Percentiles rank a stretch among this genome's conserved stretches.
phyloP scores from a whole-genome alignment of 805 yeast species.

The Lipomyces lipofer region DNA sequence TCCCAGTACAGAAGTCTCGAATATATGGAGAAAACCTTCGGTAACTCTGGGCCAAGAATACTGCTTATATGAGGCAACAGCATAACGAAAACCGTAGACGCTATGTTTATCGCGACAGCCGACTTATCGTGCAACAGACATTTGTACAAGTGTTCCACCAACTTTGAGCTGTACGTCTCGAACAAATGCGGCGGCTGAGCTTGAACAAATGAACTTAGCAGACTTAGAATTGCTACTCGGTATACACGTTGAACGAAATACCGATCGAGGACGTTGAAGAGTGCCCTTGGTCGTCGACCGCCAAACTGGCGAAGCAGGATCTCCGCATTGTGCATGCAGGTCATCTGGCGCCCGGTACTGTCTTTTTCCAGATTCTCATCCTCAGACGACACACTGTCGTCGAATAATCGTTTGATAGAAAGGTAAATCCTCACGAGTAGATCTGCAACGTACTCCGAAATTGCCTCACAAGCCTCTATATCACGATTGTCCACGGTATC shows the following conservation, averaged over 20 bases:
- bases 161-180: conserved; percentile 41
- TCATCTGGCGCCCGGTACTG: conserved; percentile 49
- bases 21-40: conserved; percentile 48
- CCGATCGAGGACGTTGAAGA: conserved; percentile 44
- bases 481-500: conserved; percentile 26
- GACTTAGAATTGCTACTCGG: conserved; percentile 44
- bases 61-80: conserved; percentile 49
- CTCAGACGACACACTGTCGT: background rate
- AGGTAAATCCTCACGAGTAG: conserved; percentile 34
- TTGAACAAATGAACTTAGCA: conserved; percentile 39
- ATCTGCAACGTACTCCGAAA: conserved; percentile 34
- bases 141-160: conserved; percentile 45
- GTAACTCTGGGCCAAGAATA: conserved; percentile 41
- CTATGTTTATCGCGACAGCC: conserved; percentile 44
- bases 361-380: conserved; percentile 17
- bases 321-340: conserved; percentile 49
- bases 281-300: conserved; percentile 41
- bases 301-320: conserved; percentile 48
- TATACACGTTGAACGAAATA: conserved; percentile 40
- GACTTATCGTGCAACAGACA: conserved; percentile 47
- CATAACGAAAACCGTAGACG: conserved; percentile 45
- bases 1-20: conserved; percentile 49
- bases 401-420: conserved; percentile 6
- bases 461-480: conserved; percentile 22
- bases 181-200: conserved; percentile 38